Base-by-base conservation (phyloP, 148 eudicot genomes). In the Silene uniflora region DNA sequence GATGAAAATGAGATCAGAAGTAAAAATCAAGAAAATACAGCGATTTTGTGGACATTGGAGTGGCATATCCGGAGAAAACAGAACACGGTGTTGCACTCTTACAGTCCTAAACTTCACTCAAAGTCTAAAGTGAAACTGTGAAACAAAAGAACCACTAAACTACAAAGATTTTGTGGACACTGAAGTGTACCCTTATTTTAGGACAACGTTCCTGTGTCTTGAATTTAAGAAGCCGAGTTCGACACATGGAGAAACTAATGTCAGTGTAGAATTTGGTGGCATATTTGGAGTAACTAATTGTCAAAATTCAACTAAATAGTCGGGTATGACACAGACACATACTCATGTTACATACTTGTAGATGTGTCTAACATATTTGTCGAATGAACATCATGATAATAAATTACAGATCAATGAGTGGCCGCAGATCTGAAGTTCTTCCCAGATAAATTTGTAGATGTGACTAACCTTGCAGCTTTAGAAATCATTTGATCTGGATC, bases 71-170 rank as follows among this genome's bases (percentile, higher is more conserved):
- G 14, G 89, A 63, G 78, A 74, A 82, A 64, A 81, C 81, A 73
- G 93, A 82, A 91, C 91, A 88, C 5, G 81, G 80, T 22, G 87
- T 78, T 44, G 82, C 81, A 75, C 73, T 87, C 80, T 87, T 88
- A 63, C 74, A 77, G 62, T 88, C 97, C 84, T 89, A 88, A 13
- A 69, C 76, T 76, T 87, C 96, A 75, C 84, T 86, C n/a, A n/a
- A n/a, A n/a, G n/a, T n/a, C 86, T 74, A 59, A 79, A 67, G 63
- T 27, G 81, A 76, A 27, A 27, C 29, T 27, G 1, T 27, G 29
- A 27, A 54, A 62, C 67, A 75, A 55, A 60, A 10, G 54, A 63
- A 14, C 25, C 19, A 39, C 52, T 49, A 24, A 27, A 42, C n/a
- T n/a, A n/a, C n/a, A n/a, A n/a, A n/a, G n/a, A n/a, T n/a, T n/a